Conservation (phyloP, 2,329 filamentous ascomycete species). For the Chrysoporthe deuterocubensis region DNA sequence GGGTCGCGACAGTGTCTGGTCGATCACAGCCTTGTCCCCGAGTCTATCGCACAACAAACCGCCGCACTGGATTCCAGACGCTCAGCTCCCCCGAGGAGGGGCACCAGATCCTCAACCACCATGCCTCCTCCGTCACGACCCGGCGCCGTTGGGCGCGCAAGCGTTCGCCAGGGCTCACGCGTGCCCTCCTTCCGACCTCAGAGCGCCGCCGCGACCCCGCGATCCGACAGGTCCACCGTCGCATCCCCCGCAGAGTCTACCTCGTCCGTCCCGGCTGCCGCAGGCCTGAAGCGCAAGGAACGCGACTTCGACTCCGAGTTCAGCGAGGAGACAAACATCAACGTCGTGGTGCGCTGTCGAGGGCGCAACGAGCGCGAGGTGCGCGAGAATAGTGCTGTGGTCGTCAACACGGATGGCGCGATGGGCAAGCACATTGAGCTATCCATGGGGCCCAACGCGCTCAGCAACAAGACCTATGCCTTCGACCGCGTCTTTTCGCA, state of each 20-base stretch:
- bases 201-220: conserved; percentile 33
- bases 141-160: conserved; percentile 34
- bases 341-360: conserved; percentile 92
- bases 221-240: conserved; percentile 50
- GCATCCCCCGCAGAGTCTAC: conserved; percentile 74
- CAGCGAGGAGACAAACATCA: conserved; percentile 91
- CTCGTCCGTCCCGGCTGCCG: conserved; percentile 59
- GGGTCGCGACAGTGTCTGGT: neutral
- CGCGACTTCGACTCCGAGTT: conserved; percentile 73
- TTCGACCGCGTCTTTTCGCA: conserved; percentile 98
- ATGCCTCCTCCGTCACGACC: conserved; percentile 33
- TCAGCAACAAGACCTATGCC: conserved; percentile 94
- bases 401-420: conserved; percentile 85
- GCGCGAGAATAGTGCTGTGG: conserved; percentile 90
- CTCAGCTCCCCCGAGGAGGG: conserved; percentile 38
- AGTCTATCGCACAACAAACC: neutral
- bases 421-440: conserved; percentile 84
- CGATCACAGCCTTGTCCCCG: neutral
- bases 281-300: conserved; percentile 81
- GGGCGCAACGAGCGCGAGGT: conserved; percentile 93
- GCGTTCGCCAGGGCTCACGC: conserved; percentile 35
- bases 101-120: conserved; percentile 33
- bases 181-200: conserved; percentile 31
- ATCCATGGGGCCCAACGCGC: conserved; percentile 87
- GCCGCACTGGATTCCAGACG: conserved; percentile 27